Evolutionary conservation across 2,329 filamentous ascomycete genomes (phyloP), one percentile per base, ranked within the genome.

Genomic region (Trichothecium sympodiale): DNA sequence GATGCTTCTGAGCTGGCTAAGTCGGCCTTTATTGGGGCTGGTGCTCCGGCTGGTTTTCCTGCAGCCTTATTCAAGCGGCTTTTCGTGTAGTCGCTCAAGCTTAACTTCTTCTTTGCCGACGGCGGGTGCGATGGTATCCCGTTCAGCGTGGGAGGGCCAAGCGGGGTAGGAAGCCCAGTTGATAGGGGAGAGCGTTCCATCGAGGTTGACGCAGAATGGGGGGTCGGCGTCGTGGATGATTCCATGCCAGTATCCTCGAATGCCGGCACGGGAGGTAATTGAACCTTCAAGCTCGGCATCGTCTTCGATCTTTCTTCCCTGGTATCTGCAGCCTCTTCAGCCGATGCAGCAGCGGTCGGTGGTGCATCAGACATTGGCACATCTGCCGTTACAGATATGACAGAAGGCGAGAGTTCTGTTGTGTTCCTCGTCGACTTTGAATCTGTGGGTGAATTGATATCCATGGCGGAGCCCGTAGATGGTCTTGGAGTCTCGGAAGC

Each of bases 81-180:
- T 51, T 73, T 76, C 8, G 65, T 71, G 47, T 81, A 81, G 47
- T 80, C 77, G 46, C 74, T 80, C 2, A 80, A 53, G 42, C 73
- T 80, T 27, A 81, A 57, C 53, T 80, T 80, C 62, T 81, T 80
- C 56, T 78, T 79, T 23, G 75, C 60, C 3, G 77, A 76, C 42
- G 73, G 79, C 3, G 73, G 71, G 16, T 65, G 62, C 8, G 62
- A 62, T 5, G 52, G 52, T 8, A 60, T 45, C 12, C 67, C 63
- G 38, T 69, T 72, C 25, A 62, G 48, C 0, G 56, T 46, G 0
- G 61, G 42, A 6, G 60, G 48, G 4, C 56, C 48, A 35, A 74
- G 69, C 0, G 68, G 59, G 32, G 56, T 66, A 1, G 62, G 43
- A 23, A 63, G 47, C 36, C 51, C 46, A 4, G 57, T 45, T 2